Evolutionary conservation across 1,284 basidiomycete species (phyloP).

Genomic region (Trametes versicolor): DNA sequence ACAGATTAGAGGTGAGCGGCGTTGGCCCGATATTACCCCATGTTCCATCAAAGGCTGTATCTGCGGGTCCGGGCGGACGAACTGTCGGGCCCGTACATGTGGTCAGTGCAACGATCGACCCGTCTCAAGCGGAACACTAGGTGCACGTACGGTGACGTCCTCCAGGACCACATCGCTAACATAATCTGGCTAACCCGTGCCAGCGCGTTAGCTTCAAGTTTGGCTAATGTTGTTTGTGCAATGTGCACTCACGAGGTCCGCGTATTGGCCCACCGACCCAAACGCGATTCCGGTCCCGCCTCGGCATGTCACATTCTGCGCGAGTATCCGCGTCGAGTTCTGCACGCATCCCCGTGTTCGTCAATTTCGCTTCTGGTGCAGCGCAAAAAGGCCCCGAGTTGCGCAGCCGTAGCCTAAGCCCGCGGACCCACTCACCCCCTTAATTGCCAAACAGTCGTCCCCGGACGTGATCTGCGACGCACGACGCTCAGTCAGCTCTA

Average conservation of each 20-base stretch:
- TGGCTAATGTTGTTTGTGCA: background rate
- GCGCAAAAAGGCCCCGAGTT: no score
- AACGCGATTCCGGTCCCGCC: constrained; percentile 76
- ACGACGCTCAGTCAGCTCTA: background rate
- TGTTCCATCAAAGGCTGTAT: constrained; percentile 65
- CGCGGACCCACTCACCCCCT: constrained; percentile 55
- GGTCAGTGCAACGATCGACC: background rate
- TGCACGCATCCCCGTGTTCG: constrained; percentile 33
- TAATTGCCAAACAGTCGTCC: constrained; percentile 75
- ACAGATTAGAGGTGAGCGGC: constrained; percentile 19
- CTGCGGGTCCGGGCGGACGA: constrained; percentile 54
- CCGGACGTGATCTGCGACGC: constrained; percentile 58
- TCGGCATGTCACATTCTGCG: constrained; percentile 60
- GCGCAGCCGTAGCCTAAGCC: background rate
- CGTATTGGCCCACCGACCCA: constrained; percentile 71
- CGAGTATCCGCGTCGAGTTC: constrained; percentile 66
- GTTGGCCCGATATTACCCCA: constrained; percentile 48
- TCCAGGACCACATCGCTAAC: constrained; percentile 66
- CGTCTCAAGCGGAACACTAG: background rate
- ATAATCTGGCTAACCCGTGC: constrained; percentile 55
- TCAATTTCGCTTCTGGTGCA: background rate
- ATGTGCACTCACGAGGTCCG: constrained; percentile 52
- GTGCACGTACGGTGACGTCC: constrained; percentile 52
- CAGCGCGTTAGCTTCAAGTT: background rate
- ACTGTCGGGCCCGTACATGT: constrained; percentile 40